phyloP scores from a whole-genome alignment of 1,139 yeast species.

The Suhomyces taliae region DNA sequence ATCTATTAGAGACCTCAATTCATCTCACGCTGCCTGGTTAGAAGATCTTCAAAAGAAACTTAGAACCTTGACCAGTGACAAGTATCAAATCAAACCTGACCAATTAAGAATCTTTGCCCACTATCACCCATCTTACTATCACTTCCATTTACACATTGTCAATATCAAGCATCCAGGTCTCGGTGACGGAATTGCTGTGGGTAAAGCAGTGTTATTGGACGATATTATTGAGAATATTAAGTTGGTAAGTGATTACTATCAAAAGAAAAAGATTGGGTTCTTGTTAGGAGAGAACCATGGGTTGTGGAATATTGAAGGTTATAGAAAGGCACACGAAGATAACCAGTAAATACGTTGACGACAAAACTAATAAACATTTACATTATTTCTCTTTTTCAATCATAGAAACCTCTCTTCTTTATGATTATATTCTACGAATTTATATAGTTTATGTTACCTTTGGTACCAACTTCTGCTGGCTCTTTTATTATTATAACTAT shows the following conservation, averaged over 20 bases:
- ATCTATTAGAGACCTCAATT: constrained; percentile 72
- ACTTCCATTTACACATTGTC: constrained; percentile 91
- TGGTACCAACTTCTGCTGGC: background rate
- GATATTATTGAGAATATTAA: constrained; percentile 75
- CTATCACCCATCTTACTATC: constrained; percentile 95
- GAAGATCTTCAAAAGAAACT: constrained; percentile 45
- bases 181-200: constrained; percentile 70
- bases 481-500: background rate
- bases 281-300: constrained; percentile 74
- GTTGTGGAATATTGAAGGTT: constrained; percentile 54
- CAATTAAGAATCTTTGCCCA: constrained; percentile 76
- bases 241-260: constrained; percentile 48
- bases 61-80: constrained; percentile 45
- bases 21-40: constrained; percentile 59
- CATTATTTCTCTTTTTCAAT: too few species aligned
- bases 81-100: constrained; percentile 38
- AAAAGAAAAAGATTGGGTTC: constrained; percentile 48
- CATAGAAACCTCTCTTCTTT: too few species aligned
- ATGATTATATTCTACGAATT: background rate
- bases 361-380: background rate
- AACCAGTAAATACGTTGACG: background rate
- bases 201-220: constrained; percentile 80
- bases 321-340: constrained; percentile 8
- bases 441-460: background rate
- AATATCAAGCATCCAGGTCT: constrained; percentile 70